Percentiles rank a stretch among this genome's conserved stretches.
Conservation (phyloP, 1,284 basidiomycete genomes). For the Retiboletus flavoniger region DNA sequence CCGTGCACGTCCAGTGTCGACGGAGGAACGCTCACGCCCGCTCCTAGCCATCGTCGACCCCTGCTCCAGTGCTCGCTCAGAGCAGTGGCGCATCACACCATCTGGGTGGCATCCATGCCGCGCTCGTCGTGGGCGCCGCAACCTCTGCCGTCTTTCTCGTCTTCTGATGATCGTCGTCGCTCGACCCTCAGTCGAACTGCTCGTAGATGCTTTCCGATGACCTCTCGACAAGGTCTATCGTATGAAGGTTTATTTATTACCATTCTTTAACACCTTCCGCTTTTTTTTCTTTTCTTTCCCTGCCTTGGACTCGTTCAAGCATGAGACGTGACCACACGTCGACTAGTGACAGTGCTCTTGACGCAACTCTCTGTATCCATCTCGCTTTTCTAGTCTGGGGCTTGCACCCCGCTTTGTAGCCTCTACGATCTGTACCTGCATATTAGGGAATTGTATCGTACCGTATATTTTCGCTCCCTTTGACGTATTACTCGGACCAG, state of each 20-base stretch:
- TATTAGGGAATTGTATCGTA: slow-evolving; percentile 1
- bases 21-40: not conserved
- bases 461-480: not conserved
- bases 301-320: not conserved
- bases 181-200: not conserved
- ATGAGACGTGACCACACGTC: not conserved
- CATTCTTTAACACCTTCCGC: too few relatives aligned
- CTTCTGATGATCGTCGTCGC: slow-evolving; percentile 4
- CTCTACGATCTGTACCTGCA: too few relatives aligned
- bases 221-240: too few relatives aligned
- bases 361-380: not conserved
- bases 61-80: not conserved
- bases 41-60: not conserved
- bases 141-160: slow-evolving; percentile 12
- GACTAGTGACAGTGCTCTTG: too few relatives aligned
- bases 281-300: not conserved
- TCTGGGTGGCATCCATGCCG: not conserved
- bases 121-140: slow-evolving; percentile 9
- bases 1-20: not conserved
- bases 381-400: not conserved
- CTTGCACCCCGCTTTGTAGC: too few relatives aligned
- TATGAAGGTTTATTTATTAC: too few relatives aligned
- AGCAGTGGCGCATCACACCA: slow-evolving; percentile 17
- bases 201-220: not conserved
- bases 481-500: not conserved